Conservation (phyloP, 306 rosid species). For the Trichosanthes truncata region DNA sequence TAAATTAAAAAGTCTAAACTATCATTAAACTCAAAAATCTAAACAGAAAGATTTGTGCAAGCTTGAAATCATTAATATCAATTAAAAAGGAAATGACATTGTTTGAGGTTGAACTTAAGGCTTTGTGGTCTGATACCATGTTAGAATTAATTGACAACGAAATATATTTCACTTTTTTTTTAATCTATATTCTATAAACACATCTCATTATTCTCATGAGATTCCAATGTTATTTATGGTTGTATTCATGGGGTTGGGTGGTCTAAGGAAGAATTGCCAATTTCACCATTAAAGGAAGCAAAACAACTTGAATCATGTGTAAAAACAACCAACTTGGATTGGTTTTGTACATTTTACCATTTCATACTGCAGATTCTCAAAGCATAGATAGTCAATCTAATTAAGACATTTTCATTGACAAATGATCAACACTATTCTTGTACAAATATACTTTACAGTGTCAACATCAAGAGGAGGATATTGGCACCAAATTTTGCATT, state of each 20-base stretch:
- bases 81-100: too few species aligned
- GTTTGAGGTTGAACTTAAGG: too few species aligned
- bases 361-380: background rate
- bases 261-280: background rate
- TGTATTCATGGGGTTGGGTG: background rate
- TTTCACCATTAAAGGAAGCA: background rate
- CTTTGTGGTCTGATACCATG: too few species aligned
- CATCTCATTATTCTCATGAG: background rate
- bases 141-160: too few species aligned
- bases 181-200: too few species aligned
- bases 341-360: background rate
- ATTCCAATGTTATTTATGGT: background rate
- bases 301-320: background rate
- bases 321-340: background rate
- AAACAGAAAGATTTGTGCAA: too few species aligned
- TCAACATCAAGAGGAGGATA: background rate
- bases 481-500: background rate
- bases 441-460: background rate
- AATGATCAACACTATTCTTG: background rate
- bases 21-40: too few species aligned
- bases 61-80: too few species aligned
- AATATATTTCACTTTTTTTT: too few species aligned
- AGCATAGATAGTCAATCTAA: constrained; percentile 1
- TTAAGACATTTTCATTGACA: background rate
- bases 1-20: too few species aligned